A percentile compares a stretch with the other conserved stretches of the same genome.
Conservation (phyloP, 352 stramenopile species). For the Paralagenidium karlingii region DNA sequence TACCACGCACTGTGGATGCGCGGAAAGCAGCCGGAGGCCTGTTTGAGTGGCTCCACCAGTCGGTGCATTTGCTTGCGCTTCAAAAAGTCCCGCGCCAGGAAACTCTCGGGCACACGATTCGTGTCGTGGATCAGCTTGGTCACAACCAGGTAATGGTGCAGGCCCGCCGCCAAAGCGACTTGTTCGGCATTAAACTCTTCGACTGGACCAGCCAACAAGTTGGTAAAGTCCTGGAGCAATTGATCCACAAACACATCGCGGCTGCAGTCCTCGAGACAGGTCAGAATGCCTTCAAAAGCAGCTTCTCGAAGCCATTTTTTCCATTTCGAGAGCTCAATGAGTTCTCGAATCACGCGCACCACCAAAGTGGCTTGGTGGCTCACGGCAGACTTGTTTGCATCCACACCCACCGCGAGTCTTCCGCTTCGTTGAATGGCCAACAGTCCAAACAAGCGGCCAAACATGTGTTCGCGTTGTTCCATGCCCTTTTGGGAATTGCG, state of each 20-base stretch:
- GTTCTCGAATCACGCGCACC: constrained; percentile 21
- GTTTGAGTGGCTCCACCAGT: constrained; percentile 49
- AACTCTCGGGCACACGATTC: constrained; percentile 14
- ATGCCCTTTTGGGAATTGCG: constrained; percentile 81
- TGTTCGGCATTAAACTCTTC: constrained; percentile 61
- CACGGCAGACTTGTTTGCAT: constrained; percentile 6
- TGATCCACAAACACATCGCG: constrained; percentile 33
- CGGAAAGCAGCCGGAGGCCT: constrained; percentile 56
- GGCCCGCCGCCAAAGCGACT: constrained; percentile 53
- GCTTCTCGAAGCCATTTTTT: constrained; percentile 82
- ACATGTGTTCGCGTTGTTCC: constrained; percentile 88
- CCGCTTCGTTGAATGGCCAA: constrained; percentile 71
- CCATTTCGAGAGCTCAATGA: constrained; percentile 41
- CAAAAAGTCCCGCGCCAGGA: constrained; percentile 26
- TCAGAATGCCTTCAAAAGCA: constrained; percentile 54
- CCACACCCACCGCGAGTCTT: constrained; percentile 21
- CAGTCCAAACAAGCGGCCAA: constrained; percentile 82
- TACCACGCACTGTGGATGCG: constrained; percentile 70
- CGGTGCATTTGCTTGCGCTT: constrained; percentile 43
- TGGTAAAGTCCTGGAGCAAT: constrained; percentile 16
- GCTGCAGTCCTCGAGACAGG: constrained; percentile 36
- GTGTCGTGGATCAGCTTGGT: constrained; percentile 18
- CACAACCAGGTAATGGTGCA: constrained; percentile 51
- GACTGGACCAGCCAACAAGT: constrained; percentile 17
- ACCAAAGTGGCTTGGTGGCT: constrained; percentile 18